Conservation (phyloP, 805 yeast genomes). For the Candida loeiensis region DNA sequence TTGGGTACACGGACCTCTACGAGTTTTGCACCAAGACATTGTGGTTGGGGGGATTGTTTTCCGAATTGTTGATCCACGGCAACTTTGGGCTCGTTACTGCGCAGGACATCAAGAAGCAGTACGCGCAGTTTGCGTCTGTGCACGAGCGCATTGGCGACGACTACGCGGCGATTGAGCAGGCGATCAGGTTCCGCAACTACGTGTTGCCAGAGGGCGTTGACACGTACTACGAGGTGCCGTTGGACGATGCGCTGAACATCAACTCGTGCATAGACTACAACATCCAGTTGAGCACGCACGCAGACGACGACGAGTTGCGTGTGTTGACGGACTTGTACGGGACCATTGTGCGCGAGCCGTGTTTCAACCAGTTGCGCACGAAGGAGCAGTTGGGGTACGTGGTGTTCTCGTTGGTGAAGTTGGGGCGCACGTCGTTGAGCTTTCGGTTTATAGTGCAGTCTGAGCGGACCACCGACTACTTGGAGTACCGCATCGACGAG, state of each 20-base stretch:
- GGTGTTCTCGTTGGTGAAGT: conserved; percentile 73
- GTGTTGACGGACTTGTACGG: conserved; percentile 62
- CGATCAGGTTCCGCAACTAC: conserved; percentile 32
- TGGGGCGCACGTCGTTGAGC: conserved; percentile 69
- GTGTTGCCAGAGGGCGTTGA: conserved; percentile 37
- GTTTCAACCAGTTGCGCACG: conserved; percentile 85
- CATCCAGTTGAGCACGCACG: conserved; percentile 56
- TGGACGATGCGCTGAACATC: conserved; percentile 66
- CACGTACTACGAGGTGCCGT: conserved; percentile 44
- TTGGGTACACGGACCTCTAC: conserved; percentile 48
- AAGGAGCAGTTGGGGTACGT: conserved; percentile 94
- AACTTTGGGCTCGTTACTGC: conserved; percentile 59
- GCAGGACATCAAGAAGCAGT: conserved; percentile 41
- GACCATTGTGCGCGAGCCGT: conserved; percentile 79
- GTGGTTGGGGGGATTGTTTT: conserved; percentile 55
- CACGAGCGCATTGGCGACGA: conserved; percentile 1
- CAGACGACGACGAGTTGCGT: conserved; percentile 27
- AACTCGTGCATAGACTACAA: conserved; percentile 83
- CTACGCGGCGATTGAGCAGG: conserved; percentile 1
- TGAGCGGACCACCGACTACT: conserved; percentile 69
- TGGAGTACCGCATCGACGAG: conserved; percentile 71
- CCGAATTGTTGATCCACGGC: conserved; percentile 76
- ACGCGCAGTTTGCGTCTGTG: conserved; percentile 17
- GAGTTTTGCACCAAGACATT: conserved; percentile 44
- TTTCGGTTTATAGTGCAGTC: conserved; percentile 77